Conservation (phyloP, 2,329 filamentous ascomycete species). For the Colletotrichum phormii region DNA sequence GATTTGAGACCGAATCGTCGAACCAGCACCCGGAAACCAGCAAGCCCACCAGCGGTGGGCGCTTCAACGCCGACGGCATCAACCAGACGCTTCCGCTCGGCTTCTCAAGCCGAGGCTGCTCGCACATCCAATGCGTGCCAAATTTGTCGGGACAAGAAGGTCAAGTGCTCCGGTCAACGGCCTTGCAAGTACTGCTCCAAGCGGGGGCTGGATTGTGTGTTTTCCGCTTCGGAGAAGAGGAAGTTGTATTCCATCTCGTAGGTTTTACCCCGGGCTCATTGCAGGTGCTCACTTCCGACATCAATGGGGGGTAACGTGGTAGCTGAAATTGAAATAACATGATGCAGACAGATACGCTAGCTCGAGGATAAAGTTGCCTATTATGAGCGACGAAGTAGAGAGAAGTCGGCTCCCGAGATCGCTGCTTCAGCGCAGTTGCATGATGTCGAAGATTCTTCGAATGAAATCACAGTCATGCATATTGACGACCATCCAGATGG, state of each 20-base stretch:
- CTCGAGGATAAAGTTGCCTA: constrained; percentile 11
- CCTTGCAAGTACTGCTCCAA: constrained; percentile 33
- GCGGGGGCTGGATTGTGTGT: constrained; percentile 10
- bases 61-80: not conserved
- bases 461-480: not conserved
- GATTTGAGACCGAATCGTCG: not conserved
- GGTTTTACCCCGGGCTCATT: not conserved
- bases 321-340: not conserved
- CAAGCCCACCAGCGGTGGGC: not conserved
- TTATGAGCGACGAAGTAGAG: constrained; percentile 13
- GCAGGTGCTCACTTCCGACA: not conserved
- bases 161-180: constrained; percentile 29
- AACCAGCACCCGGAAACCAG: not conserved
- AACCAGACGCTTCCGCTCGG: constrained; percentile 19
- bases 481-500: not conserved
- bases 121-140: constrained; percentile 16
- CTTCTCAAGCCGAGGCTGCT: constrained; percentile 27
- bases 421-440: not conserved
- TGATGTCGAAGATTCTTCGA: not conserved
- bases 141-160: constrained; percentile 30
- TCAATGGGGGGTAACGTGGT: not conserved
- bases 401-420: not conserved
- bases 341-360: constrained; percentile 5
- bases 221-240: constrained; percentile 19
- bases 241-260: constrained; percentile 30